Percentiles rank a stretch among this genome's conserved stretches.
phyloP scores from a whole-genome alignment of 2,329 filamentous ascomycete genomes.

The Cladosporium colombiae region DNA sequence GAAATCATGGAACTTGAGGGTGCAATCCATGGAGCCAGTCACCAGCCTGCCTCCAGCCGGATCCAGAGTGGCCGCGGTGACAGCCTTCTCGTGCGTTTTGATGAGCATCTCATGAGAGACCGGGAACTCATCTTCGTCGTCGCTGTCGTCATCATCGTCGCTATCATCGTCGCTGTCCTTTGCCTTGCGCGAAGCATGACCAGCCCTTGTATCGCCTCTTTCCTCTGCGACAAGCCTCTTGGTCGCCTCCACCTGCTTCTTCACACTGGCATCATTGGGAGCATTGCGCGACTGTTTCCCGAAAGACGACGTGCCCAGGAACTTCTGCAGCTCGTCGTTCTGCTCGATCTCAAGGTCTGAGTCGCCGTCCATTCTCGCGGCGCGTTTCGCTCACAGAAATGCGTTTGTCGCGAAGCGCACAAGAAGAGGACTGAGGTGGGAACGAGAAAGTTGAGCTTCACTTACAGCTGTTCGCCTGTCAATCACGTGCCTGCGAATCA shows the following conservation, averaged over 20 bases:
- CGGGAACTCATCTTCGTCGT: constrained; percentile 85
- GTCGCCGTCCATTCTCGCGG: constrained; percentile 18
- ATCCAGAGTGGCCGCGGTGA: constrained; percentile 83
- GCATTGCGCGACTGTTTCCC: constrained; percentile 69
- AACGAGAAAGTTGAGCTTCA: constrained; percentile 15
- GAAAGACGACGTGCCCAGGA: constrained; percentile 78
- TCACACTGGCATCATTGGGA: constrained; percentile 63
- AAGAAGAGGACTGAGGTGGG: not conserved
- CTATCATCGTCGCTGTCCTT: constrained; percentile 46
- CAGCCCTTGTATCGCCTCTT: constrained; percentile 20
- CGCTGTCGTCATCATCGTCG: constrained; percentile 60
- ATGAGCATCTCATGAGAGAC: constrained; percentile 90
- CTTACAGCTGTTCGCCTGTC: constrained; percentile 14
- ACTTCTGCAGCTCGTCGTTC: constrained; percentile 72
- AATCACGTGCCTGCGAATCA: constrained; percentile 10
- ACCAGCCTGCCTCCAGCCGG: constrained; percentile 80
- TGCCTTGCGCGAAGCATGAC: constrained; percentile 24
- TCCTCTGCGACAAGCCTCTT: constrained; percentile 53
- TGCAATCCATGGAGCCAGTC: constrained; percentile 89
- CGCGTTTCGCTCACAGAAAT: not conserved
- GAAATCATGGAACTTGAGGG: constrained; percentile 91
- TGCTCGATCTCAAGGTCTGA: constrained; percentile 36
- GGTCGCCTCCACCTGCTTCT: constrained; percentile 77
- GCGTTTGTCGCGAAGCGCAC: constrained; percentile 1
- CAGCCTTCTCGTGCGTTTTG: constrained; percentile 85